Base-by-base conservation (phyloP, 176 grass and related monocot species). In the Chloris gayana region DNA sequence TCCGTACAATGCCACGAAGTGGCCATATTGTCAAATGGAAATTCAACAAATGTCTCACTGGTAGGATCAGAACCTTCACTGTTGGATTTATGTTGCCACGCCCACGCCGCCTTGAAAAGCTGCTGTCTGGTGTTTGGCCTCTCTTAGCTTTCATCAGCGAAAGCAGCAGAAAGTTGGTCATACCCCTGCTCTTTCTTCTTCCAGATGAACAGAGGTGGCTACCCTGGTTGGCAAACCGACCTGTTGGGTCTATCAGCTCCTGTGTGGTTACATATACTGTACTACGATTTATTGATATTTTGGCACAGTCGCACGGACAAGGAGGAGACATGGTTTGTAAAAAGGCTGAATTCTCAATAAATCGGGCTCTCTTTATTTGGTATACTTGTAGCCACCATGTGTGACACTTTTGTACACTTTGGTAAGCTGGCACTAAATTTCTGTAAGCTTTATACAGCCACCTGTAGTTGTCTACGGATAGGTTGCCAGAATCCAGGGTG, bases 371-470 rank as follows among this genome's bases (percentile, higher is more conserved):
- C 60, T 79, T 79, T 73, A 61, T 79, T 72, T 73, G 60, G 86
- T 51, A 84, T 72, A 88, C 21, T 19, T 83, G 38, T 73, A 83
- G 67, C 68, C 67, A 78, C 17, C 67, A 39, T 77, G 31, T 77
- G 46, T 79, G 39, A 31, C 38, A 18, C 67, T 57, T 58, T 19
- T 78, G 7, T 68, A 78, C 49, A 74, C 19, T 59, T 59, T 21
- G 65, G 8, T 69, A 78, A 11, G 53, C 19, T 68, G 8, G 49
- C 46, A 73, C 25, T 44, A 31, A 45, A 33, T 56, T 82, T 22
- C 3, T 58, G 80, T 25, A 84, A 79, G 64, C 62, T 64, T 61
- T 76, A 44, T 79, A 61, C 59, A 57, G 30, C 5, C 64, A 78
- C 59, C 18, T 67, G 60, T 44, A 71, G 79, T 33, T 82, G 57